phyloP scores from a whole-genome alignment of 805 yeast genomes.

The Pichia occidentalis region DNA sequence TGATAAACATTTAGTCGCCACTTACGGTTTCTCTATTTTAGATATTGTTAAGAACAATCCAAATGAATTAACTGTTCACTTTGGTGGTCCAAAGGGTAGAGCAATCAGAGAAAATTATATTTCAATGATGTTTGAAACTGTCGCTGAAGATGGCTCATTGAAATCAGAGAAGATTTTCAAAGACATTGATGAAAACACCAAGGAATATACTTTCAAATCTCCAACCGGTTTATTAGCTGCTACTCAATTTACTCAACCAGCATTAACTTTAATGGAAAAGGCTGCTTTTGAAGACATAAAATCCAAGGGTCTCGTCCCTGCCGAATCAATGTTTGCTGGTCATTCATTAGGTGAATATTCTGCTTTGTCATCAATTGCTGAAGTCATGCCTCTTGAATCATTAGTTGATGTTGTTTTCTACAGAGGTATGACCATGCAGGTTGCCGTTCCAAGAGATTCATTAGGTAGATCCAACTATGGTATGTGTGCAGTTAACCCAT shows the following conservation, averaged over 20 bases:
- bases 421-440: conserved; percentile 99
- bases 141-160: conserved; percentile 74
- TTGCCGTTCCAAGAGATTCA: conserved; percentile 97
- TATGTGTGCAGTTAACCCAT: conserved; percentile 98
- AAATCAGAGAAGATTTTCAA: conserved; percentile 94
- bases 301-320: conserved; percentile 90
- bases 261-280: conserved; percentile 97
- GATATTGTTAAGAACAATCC: conserved; percentile 96
- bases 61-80: conserved; percentile 88
- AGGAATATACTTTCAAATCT: conserved; percentile 81
- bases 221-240: conserved; percentile 95
- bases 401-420: conserved; percentile 96
- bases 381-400: conserved; percentile 97
- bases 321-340: conserved; percentile 94
- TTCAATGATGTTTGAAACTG: conserved; percentile 95
- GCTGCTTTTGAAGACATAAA: conserved; percentile 98
- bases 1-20: conserved; percentile 82
- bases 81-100: conserved; percentile 97
- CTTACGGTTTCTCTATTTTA: conserved; percentile 95
- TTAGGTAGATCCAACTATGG: conserved; percentile 96
- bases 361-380: conserved; percentile 93
- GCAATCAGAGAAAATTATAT: conserved; percentile 89
- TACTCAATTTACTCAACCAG: conserved; percentile 99
- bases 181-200: conserved; percentile 73
- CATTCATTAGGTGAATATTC: conserved; percentile 99